Percentiles rank a stretch among this genome's conserved stretches.
phyloP scores from a whole-genome alignment of 352 stramenopile genomes.

The Globisporangium irregulare region DNA sequence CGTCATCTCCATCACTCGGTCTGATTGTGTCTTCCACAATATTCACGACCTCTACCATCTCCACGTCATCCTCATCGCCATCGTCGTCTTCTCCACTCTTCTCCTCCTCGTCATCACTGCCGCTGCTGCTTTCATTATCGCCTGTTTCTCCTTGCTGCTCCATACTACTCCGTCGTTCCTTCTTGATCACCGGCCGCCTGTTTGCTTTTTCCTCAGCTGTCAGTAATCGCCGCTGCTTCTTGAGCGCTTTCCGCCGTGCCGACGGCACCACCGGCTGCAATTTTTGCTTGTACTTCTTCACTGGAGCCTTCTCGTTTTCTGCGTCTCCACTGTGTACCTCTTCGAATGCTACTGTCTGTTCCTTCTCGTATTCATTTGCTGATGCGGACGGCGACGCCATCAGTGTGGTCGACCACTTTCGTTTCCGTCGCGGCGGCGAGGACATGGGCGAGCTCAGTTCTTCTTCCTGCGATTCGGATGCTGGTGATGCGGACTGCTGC shows the following conservation, averaged over 20 bases:
- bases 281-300: conserved; percentile 31
- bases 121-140: background rate
- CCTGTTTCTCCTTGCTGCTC: background rate
- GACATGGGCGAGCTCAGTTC: conserved; percentile 10
- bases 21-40: background rate
- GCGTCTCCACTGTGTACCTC: background rate
- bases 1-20: conserved; percentile 7
- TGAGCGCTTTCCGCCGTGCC: conserved; percentile 42
- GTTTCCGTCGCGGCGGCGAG: conserved; percentile 34
- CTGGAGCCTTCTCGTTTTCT: background rate
- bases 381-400: conserved; percentile 17
- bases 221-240: conserved; percentile 31
- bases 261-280: conserved; percentile 45
- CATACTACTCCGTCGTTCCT: background rate
- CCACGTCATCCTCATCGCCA: background rate
- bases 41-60: background rate
- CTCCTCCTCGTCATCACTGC: background rate
- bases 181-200: conserved; percentile 4
- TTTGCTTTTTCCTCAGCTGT: conserved; percentile 15
- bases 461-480: background rate
- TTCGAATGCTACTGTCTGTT: conserved; percentile 2
- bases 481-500: background rate
- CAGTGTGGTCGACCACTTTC: conserved; percentile 76
- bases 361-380: conserved; percentile 4
- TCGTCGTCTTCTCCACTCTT: background rate